Evolutionary conservation across 2,329 filamentous ascomycete species (phyloP).

Genomic region (Hymenoscyphus infarciens): DNA sequence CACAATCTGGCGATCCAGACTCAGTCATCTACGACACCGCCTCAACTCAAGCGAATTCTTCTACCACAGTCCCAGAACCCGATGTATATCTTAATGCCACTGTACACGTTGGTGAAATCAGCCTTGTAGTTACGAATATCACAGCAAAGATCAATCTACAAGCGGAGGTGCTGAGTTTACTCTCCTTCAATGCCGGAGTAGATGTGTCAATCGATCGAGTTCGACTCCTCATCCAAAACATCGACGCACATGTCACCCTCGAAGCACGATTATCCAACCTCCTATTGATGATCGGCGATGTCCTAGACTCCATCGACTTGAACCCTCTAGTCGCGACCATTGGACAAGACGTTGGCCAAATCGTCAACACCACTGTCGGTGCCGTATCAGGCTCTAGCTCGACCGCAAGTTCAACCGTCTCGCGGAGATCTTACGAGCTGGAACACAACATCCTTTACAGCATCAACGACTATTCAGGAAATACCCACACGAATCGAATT

Average conservation of each 20-base stretch:
- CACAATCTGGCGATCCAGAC: slow-evolving; percentile 47
- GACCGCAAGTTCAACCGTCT: slow-evolving; percentile 22
- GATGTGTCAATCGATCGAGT: slow-evolving; percentile 56
- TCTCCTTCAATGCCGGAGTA: slow-evolving; percentile 59
- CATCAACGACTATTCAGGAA: slow-evolving; percentile 56
- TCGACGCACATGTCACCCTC: slow-evolving; percentile 55
- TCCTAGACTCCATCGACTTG: slow-evolving; percentile 55
- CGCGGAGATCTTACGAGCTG: slow-evolving; percentile 43
- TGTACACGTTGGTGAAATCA: slow-evolving; percentile 55
- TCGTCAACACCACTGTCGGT: slow-evolving; percentile 43
- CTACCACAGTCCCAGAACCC: slow-evolving; percentile 44
- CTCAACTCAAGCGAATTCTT: slow-evolving; percentile 44
- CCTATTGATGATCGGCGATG: slow-evolving; percentile 55
- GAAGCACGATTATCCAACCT: slow-evolving; percentile 59
- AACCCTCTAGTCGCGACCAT: slow-evolving; percentile 57
- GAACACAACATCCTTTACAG: slow-evolving; percentile 57
- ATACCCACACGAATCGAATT: slow-evolving; percentile 53
- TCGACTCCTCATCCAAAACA: slow-evolving; percentile 52
- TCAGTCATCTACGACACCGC: slow-evolving; percentile 52
- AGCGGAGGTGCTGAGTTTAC: slow-evolving; percentile 54
- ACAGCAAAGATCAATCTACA: slow-evolving; percentile 59
- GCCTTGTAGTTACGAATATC: slow-evolving; percentile 55
- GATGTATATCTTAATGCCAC: slow-evolving; percentile 60
- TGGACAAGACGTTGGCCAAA: slow-evolving; percentile 45
- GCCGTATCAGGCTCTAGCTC: slow-evolving; percentile 16